Evolutionary conservation across 495 filamentous ascomycete species (phyloP), one percentile per base, ranked within the genome.

Genomic region (Penicillium fimorum): DNA sequence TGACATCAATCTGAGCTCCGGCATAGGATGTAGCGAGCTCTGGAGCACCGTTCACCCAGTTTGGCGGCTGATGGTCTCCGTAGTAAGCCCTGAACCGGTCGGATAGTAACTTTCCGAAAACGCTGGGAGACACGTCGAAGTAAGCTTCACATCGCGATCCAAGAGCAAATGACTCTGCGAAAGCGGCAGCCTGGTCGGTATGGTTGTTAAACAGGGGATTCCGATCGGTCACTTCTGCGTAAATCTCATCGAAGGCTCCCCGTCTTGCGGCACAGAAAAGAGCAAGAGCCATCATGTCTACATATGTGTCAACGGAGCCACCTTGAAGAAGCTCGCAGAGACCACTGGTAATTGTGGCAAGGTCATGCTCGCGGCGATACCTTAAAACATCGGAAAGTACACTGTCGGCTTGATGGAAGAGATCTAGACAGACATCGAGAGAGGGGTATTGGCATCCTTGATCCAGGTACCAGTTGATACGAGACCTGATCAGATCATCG

Each of bases 111-210:
- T 77, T 79, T 40, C 83, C 83, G 37, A 86, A 76, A 20, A 70
- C 70, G 40, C 76, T 80, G 5, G 83, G 80, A 15, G 70, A 70
- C 15, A 83, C 70, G 56, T 81, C 82, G 46, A 86, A 84, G 57
- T 83, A 86, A 1, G 78, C 75, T 38, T 84, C 83, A 56, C 83
- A 86, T 30, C 80, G 80, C 6, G 83, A 83, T 10, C 83, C 83
- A 13, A 83, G 71, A 3, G 82, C 83, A 60, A 84, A 86, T 0
- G 80, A 76, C 59, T 86, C 83, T 8, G 83, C 79, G 58, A 86
- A 85, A 10, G 79, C 79, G 9, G 80, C 83, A 9, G 83, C 82
- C 59, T 86, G 83, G 56, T 86, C 83, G 3, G 77, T 62, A 42
- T 79, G 77, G 25, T 70, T 63, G 64, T 84, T 84, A 61, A 81